A percentile compares a stretch with the other conserved stretches of the same genome.
Conservation (phyloP, 164 flowering plant genomes). For the Macadamia tetraphylla region DNA sequence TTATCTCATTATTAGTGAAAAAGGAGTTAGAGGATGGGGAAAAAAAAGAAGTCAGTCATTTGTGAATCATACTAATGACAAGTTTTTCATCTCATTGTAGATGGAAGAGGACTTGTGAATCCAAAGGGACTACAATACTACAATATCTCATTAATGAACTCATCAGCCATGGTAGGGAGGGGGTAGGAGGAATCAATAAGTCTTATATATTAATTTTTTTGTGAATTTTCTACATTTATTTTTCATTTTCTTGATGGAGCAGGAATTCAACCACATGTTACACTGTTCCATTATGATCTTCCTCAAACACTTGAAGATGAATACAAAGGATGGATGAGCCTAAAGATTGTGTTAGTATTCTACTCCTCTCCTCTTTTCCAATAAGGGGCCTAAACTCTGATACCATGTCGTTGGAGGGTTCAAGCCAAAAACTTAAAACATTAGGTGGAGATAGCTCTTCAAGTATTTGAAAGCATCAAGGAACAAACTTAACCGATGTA, state of each 20-base stretch:
- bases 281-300: slow-evolving; percentile 13
- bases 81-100: not conserved
- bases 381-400: no score
- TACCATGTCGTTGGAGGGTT: no score
- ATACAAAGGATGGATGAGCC: slow-evolving; percentile 21
- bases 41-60: no score
- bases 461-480: no score
- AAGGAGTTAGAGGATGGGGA: no score
- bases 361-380: not conserved
- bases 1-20: not conserved
- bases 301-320: slow-evolving; percentile 6
- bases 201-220: no score
- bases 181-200: no score
- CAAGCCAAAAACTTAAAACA: no score
- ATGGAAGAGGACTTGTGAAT: not conserved
- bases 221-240: no score
- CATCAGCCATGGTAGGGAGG: not conserved
- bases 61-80: no score
- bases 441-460: no score
- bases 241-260: not conserved
- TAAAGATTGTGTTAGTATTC: slow-evolving; percentile 8
- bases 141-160: not conserved
- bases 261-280: slow-evolving; percentile 21
- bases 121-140: not conserved
- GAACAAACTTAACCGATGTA: no score